phyloP scores from a whole-genome alignment of 2,329 filamentous ascomycete species.

The Penicillium sp. region DNA sequence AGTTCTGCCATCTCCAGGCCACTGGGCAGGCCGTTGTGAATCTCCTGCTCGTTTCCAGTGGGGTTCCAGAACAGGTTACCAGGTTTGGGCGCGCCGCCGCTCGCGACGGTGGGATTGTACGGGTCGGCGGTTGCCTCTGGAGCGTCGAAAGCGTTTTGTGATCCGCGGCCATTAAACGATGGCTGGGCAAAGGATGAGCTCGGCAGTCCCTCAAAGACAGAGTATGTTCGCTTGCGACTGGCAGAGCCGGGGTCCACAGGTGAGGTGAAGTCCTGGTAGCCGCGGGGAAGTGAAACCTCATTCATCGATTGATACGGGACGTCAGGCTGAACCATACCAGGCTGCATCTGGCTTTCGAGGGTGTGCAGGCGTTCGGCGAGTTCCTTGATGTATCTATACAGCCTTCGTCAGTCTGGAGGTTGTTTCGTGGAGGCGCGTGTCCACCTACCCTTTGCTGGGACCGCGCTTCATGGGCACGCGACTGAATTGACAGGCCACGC shows the following conservation, averaged over 20 bases:
- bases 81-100: constrained; percentile 41
- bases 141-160: constrained; percentile 45
- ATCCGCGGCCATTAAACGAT: constrained; percentile 43
- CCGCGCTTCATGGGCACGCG: constrained; percentile 86
- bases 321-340: constrained; percentile 47
- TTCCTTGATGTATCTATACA: constrained; percentile 81
- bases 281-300: constrained; percentile 49
- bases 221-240: constrained; percentile 57
- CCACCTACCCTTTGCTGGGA: constrained; percentile 78
- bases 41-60: constrained; percentile 39
- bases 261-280: constrained; percentile 61
- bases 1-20: constrained; percentile 42
- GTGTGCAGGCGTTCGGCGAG: constrained; percentile 82
- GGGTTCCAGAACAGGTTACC: constrained; percentile 49
- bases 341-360: constrained; percentile 76
- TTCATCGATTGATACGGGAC: constrained; percentile 53
- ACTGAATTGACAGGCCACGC: constrained; percentile 82
- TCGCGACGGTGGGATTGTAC: constrained; percentile 46
- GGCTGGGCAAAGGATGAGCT: constrained; percentile 50
- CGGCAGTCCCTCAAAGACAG: constrained; percentile 55
- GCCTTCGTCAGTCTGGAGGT: constrained; percentile 27
- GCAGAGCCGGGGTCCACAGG: constrained; percentile 52
- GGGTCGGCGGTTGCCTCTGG: constrained; percentile 41
- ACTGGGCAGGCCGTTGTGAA: constrained; percentile 40
- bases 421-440: constrained; percentile 5